Percentiles rank a stretch among this genome's conserved stretches.
phyloP scores from a whole-genome alignment of 495 filamentous ascomycete genomes.

The Penicillium manginii region DNA sequence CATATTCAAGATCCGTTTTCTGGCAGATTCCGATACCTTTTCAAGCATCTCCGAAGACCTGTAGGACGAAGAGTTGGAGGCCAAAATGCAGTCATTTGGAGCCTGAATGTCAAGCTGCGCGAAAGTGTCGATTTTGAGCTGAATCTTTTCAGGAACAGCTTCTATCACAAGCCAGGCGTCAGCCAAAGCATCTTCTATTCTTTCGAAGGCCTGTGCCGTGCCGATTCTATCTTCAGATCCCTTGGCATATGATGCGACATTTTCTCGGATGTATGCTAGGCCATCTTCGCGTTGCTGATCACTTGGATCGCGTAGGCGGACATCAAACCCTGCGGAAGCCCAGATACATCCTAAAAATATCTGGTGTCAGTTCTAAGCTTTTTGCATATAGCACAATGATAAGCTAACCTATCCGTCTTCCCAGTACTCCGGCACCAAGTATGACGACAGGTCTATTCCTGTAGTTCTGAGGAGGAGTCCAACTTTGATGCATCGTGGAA shows the following conservation, averaged over 20 bases:
- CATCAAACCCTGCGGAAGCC: conserved; percentile 46
- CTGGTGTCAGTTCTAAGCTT: background rate
- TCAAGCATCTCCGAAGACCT: conserved; percentile 49
- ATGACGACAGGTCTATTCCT: conserved; percentile 44
- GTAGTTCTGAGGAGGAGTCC: conserved; percentile 39
- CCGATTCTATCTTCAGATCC: conserved; percentile 35
- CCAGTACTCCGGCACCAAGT: conserved; percentile 52
- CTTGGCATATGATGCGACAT: conserved; percentile 36
- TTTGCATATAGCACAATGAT: too few relatives aligned
- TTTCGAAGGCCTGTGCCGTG: conserved; percentile 29
- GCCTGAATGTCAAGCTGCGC: conserved; percentile 47
- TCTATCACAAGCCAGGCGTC: conserved; percentile 57
- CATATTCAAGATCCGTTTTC: conserved; percentile 46
- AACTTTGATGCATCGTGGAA: conserved; percentile 17
- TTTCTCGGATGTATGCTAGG: conserved; percentile 41
- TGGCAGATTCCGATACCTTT: conserved; percentile 38
- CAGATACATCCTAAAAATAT: conserved; percentile 35
- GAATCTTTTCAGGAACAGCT: conserved; percentile 56
- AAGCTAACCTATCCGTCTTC: conserved; percentile 43
- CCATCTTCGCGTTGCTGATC: conserved; percentile 36
- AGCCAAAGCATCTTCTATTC: conserved; percentile 39
- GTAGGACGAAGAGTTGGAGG: conserved; percentile 55
- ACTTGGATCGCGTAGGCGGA: conserved; percentile 46
- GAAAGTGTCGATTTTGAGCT: conserved; percentile 54
- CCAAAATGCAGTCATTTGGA: conserved; percentile 52